A percentile compares a stretch with the other conserved stretches of the same genome.
Evolutionary conservation across 208 protist genomes (phyloP).

Genomic region (Crithidia sp.): DNA sequence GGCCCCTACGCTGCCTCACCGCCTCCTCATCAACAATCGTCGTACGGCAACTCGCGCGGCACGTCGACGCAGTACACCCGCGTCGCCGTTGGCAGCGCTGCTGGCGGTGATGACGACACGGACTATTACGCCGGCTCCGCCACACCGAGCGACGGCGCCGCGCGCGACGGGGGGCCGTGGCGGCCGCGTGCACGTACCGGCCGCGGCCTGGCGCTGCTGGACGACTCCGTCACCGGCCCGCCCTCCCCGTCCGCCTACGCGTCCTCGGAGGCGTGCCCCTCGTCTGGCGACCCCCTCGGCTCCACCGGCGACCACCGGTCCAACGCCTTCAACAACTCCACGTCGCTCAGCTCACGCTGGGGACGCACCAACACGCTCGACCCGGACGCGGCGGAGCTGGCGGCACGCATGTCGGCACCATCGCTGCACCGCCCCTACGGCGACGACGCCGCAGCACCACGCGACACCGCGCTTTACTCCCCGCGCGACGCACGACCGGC

Average conservation of each 20-base stretch:
- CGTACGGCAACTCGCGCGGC: no score
- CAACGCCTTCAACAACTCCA: neutral
- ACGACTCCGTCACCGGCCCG: constrained; percentile 28
- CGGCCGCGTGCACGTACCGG: constrained; percentile 17
- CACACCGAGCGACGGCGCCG: constrained; percentile 8
- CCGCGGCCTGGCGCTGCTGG: constrained; percentile 43
- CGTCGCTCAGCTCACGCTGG: neutral
- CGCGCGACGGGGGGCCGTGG: neutral
- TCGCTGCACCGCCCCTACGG: neutral
- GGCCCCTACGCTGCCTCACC: neutral
- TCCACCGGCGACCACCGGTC: neutral
- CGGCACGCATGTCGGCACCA: neutral
- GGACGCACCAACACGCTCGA: constrained; percentile 35
- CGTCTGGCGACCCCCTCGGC: neutral
- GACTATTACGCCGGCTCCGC: neutral
- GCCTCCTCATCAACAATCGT: no score
- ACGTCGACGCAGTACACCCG: neutral
- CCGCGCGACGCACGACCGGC: neutral
- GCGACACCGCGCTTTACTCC: neutral
- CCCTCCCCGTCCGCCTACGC: constrained; percentile 6
- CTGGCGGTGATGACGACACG: neutral
- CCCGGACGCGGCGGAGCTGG: constrained; percentile 29
- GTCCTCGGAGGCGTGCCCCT: neutral
- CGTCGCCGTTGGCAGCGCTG: neutral
- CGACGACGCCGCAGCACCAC: neutral